Percentiles rank a stretch among this genome's conserved stretches.
These are phyloP conservation scores for Saccharomyces hybrid DNA, from an alignment of 1,139 yeast species.

Conservation along the genomic window DNA sequence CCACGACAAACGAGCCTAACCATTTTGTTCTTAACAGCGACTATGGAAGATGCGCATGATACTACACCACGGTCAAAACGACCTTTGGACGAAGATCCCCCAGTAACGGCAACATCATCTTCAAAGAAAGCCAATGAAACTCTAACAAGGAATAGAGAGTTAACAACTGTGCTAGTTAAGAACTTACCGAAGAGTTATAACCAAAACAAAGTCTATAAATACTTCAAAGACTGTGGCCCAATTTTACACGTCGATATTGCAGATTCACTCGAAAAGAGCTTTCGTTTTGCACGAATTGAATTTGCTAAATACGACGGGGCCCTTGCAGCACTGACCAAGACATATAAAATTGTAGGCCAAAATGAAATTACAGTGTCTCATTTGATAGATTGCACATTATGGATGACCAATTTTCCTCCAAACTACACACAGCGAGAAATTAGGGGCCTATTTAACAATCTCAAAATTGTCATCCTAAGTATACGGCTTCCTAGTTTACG, in stretches of 20 bases:
- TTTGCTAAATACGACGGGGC: conserved; percentile 45
- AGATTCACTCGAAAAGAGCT: conserved; percentile 20
- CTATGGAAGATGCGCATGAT: background rate
- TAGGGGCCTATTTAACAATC: conserved; percentile 36
- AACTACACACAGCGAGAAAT: conserved; percentile 39
- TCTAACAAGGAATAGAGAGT: conserved; percentile 18
- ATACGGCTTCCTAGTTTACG: conserved; percentile 63
- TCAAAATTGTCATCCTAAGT: conserved; percentile 42
- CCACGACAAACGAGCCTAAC: background rate
- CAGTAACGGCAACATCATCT: background rate
- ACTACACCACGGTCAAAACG: background rate
- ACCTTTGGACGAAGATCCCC: background rate
- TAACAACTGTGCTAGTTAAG: conserved; percentile 24
- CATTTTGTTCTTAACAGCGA: background rate
- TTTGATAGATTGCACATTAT: conserved; percentile 30
- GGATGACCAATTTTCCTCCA: conserved; percentile 64
- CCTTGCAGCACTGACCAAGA: conserved; percentile 54
- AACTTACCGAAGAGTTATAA: conserved; percentile 31
- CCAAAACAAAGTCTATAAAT: conserved; percentile 31
- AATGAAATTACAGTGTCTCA: conserved; percentile 39
- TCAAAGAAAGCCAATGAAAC: background rate
- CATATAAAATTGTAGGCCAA: conserved; percentile 42
- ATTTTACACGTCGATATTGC: conserved; percentile 35
- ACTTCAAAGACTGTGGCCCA: conserved; percentile 60
- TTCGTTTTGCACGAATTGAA: conserved; percentile 45